phyloP scores from a whole-genome alignment of 495 filamentous ascomycete species.

The Parmelia sp. region DNA sequence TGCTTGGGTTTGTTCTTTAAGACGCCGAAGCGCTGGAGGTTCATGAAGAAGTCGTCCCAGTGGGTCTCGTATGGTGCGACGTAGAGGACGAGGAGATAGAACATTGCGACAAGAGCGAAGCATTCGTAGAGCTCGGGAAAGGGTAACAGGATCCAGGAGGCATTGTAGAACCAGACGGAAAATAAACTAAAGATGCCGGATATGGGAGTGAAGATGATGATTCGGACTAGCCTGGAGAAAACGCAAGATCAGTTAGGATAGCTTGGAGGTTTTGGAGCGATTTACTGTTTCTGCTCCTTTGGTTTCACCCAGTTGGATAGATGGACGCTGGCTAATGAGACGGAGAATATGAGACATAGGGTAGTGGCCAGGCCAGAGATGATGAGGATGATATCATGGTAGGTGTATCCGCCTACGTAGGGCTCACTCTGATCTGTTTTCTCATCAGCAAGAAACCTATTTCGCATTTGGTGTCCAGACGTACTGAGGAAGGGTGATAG shows the following conservation, averaged over 20 bases:
- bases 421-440: not conserved
- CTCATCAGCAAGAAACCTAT: not conserved
- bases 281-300: slow-evolving; percentile 1
- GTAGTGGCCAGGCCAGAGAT: not conserved
- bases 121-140: slow-evolving; percentile 4
- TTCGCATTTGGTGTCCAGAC: not conserved
- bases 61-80: not conserved
- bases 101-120: slow-evolving; percentile 6
- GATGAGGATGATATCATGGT: not conserved
- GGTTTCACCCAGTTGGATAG: not conserved
- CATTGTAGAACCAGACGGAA: not conserved
- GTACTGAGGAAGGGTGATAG: not conserved
- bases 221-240: not conserved
- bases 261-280: not conserved
- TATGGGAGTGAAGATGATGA: slow-evolving; percentile 1
- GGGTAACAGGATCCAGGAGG: not conserved
- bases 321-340: slow-evolving; percentile 2
- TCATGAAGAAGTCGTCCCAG: not conserved
- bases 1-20: not conserved
- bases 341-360: slow-evolving; percentile 2
- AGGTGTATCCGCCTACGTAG: not conserved
- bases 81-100: not conserved
- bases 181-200: not conserved
- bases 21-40: not conserved
- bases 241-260: not conserved